Conservation (phyloP, 345 rosid species). For the Pelargonium nanum region DNA sequence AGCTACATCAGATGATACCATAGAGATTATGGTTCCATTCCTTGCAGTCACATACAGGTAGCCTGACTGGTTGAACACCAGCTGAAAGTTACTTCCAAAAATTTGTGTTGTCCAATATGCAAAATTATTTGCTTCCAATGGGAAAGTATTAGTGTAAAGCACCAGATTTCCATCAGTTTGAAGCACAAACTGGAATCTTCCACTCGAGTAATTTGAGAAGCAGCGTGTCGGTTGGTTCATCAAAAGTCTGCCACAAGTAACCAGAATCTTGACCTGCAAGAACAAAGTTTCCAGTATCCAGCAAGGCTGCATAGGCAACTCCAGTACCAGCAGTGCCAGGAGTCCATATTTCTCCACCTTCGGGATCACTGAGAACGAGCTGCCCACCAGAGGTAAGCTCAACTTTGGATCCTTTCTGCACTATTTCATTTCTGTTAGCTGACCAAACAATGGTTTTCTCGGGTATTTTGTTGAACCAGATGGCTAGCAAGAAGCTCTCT, state of each 20-base stretch:
- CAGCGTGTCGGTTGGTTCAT: conserved; percentile 42
- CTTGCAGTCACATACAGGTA: conserved; percentile 19
- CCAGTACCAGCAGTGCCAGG: conserved; percentile 6
- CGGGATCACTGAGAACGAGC: conserved; percentile 27
- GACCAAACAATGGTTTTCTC: conserved; percentile 43
- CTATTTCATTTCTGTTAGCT: conserved; percentile 23
- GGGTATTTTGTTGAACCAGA: conserved; percentile 33
- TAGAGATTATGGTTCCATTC: conserved; percentile 13
- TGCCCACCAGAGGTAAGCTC: conserved; percentile 22
- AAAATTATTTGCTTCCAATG: conserved; percentile 1
- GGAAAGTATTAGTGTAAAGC: conserved; percentile 17
- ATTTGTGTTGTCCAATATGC: conserved; percentile 23
- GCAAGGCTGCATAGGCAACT: conserved; percentile 33
- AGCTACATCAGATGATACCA: neutral
- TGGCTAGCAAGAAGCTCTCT: conserved; percentile 20
- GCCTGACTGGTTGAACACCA: conserved; percentile 42
- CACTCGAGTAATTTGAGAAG: conserved; percentile 29
- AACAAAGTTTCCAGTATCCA: conserved; percentile 47
- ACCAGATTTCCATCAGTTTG: conserved; percentile 27
- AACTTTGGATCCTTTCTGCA: conserved; percentile 28
- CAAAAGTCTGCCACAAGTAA: conserved; percentile 41
- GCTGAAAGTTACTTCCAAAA: conserved; percentile 7
- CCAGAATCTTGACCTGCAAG: conserved; percentile 7
- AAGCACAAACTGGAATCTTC: conserved; percentile 24
- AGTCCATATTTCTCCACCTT: conserved; percentile 23